phyloP scores from a whole-genome alignment of 805 yeast species.

The Teunomyces tritomae region DNA sequence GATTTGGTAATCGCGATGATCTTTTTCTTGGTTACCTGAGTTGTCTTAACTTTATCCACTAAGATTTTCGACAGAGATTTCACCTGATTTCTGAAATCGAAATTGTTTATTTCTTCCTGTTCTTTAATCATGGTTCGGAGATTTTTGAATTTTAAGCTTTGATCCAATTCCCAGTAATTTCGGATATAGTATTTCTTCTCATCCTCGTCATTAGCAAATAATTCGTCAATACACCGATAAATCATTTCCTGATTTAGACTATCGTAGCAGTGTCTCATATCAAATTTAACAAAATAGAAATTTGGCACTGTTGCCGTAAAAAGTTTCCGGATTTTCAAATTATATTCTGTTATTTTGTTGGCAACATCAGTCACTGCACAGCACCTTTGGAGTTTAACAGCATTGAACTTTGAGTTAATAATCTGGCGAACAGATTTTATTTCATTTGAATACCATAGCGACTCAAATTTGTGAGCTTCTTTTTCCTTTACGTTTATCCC shows the following conservation, averaged over 20 bases:
- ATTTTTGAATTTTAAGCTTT: constrained; percentile 6
- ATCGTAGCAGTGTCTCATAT: constrained; percentile 76
- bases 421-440: constrained; percentile 45
- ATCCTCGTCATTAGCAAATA: constrained; percentile 22
- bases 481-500: constrained; percentile 18
- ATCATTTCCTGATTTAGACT: constrained; percentile 52
- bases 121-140: constrained; percentile 12
- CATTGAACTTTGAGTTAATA: constrained; percentile 16
- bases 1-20: constrained; percentile 43
- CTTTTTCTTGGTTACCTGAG: constrained; percentile 39
- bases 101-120: constrained; percentile 13
- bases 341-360: constrained; percentile 35
- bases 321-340: constrained; percentile 12
- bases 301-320: constrained; percentile 24
- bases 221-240: constrained; percentile 26
- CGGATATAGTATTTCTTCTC: constrained; percentile 20
- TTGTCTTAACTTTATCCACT: constrained; percentile 32
- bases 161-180: constrained; percentile 10
- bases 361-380: constrained; percentile 49
- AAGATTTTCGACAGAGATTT: not conserved
- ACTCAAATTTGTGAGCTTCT: constrained; percentile 29
- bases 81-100: constrained; percentile 8
- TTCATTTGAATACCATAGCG: constrained; percentile 31
- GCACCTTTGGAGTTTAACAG: constrained; percentile 17
- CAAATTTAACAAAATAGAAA: constrained; percentile 64